Conservation (phyloP, 2,329 filamentous ascomycete genomes). For the Rutstroemia sp. region DNA sequence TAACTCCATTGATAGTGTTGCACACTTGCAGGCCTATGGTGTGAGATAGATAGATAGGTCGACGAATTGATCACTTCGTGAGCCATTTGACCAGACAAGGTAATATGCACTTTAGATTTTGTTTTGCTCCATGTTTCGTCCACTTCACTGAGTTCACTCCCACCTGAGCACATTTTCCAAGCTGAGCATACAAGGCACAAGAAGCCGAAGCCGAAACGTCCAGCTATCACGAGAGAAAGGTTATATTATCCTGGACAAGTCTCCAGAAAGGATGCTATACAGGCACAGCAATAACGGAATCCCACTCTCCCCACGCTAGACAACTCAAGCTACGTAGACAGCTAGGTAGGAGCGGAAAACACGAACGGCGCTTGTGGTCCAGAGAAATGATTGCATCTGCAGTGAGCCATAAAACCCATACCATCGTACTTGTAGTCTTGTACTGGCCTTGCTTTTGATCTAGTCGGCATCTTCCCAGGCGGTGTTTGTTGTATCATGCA, state of each 20-base stretch:
- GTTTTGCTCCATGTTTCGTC: constrained; percentile 1
- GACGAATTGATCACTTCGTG: constrained; percentile 5
- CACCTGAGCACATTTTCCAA: background rate
- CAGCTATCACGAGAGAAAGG: background rate
- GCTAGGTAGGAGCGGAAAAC: background rate
- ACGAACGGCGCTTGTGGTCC: constrained; percentile 5
- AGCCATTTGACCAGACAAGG: constrained; percentile 3
- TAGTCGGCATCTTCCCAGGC: background rate
- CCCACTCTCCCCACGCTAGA: constrained; percentile 9
- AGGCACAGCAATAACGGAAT: background rate
- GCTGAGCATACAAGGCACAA: background rate
- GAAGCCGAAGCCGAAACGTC: constrained; percentile 4
- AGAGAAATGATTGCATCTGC: constrained; percentile 1
- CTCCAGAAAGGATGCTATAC: background rate
- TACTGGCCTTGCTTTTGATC: background rate
- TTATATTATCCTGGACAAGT: constrained; percentile 7
- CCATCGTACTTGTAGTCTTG: background rate
- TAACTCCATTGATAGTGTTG: constrained; percentile 6
- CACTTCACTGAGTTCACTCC: background rate
- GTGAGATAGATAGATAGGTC: constrained; percentile 2
- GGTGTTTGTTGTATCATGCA: background rate
- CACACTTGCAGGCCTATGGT: background rate
- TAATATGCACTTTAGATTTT: constrained; percentile 1
- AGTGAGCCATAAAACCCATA: constrained; percentile 2
- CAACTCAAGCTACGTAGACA: no score